Evolutionary conservation across 495 filamentous ascomycete genomes (phyloP).

Genomic region (Penicillium antarcticum): DNA sequence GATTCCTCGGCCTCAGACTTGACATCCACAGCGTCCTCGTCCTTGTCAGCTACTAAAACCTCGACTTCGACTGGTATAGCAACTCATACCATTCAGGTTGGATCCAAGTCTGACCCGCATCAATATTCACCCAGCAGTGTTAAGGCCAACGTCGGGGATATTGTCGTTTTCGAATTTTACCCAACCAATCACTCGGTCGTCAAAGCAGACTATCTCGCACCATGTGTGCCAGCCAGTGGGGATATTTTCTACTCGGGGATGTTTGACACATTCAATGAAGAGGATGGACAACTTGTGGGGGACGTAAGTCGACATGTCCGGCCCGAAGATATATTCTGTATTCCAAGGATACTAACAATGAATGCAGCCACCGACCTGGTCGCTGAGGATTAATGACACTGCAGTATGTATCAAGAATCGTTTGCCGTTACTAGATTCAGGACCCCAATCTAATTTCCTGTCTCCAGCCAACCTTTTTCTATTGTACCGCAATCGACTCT

Average conservation of each 20-base stretch:
- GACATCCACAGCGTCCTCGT: conserved; percentile 1
- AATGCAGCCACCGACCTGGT: conserved; percentile 33
- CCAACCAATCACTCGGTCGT: conserved; percentile 60
- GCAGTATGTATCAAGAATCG: conserved; percentile 19
- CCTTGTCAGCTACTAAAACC: background rate
- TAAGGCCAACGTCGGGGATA: conserved; percentile 49
- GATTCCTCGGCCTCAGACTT: background rate
- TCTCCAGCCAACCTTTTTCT: conserved; percentile 36
- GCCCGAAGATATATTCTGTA: background rate
- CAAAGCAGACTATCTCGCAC: conserved; percentile 52
- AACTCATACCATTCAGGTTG: conserved; percentile 52
- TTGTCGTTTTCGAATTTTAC: conserved; percentile 60
- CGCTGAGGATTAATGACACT: conserved; percentile 30
- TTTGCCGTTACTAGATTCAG: too few relatives aligned
- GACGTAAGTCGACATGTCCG: conserved; percentile 17
- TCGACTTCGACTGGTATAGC: conserved; percentile 17
- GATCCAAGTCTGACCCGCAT: conserved; percentile 39
- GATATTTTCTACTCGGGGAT: conserved; percentile 39
- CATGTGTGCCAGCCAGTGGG: conserved; percentile 51
- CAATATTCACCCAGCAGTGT: conserved; percentile 51
- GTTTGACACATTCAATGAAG: conserved; percentile 28
- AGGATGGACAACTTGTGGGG: conserved; percentile 28
- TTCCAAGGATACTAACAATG: too few relatives aligned
- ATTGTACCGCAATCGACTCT: conserved; percentile 39
- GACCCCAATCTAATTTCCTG: background rate